Evolutionary conservation across 2,329 filamentous ascomycete genomes (phyloP), one percentile per base, ranked within the genome.

Genomic region (Botrytis hyacinthi): DNA sequence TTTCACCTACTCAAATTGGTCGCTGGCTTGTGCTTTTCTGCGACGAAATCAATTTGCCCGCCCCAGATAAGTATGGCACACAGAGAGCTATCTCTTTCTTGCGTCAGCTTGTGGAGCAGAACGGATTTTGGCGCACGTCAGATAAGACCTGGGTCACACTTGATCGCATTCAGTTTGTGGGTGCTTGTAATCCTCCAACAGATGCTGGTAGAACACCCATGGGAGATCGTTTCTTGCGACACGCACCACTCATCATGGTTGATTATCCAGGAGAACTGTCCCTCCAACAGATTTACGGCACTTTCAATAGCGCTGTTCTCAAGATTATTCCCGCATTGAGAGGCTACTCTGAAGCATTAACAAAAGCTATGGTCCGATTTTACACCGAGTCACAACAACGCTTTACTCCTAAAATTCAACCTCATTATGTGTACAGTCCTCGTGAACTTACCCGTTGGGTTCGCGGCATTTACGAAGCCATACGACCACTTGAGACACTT

Each of bases 1-100:
- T 99, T 77, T 97, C 95, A 37, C 96, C 96, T 0, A 97, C 92
- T 10, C 97, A 99, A 82, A 97, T 99, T 78, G 96, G 96, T 35
- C 92, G 95, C 78, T 99, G 96, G 96, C 88, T 99, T 54, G 95
- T 99, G 63, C 90, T 99, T 76, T 99, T 99, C 87, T 99, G 96
- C 80, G 96, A 99, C 81, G 96, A 99, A 82, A 99, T 99, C 85
- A 99, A 99, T 83, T 87, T 99, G 86, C 96, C 96, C 10, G 95
- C 96, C 7, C 96, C 96, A 5, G 96, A 99, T 84, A 95, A 94
- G 79, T 99, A 99, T 82, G 95, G 95, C 72, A 99, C 97, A 2
- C 96, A 99, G 82, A 91, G 96, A 75, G 96, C 96, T 48, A 99
- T 99, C 77, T 97, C 96, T 9, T 99, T 99, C 88, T 84, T 99